Percentiles rank a stretch among this genome's conserved stretches.
These are phyloP conservation scores for Penicillium occitanis DNA, from an alignment of 2,329 filamentous ascomycete genomes.

Conservation along the genomic window DNA sequence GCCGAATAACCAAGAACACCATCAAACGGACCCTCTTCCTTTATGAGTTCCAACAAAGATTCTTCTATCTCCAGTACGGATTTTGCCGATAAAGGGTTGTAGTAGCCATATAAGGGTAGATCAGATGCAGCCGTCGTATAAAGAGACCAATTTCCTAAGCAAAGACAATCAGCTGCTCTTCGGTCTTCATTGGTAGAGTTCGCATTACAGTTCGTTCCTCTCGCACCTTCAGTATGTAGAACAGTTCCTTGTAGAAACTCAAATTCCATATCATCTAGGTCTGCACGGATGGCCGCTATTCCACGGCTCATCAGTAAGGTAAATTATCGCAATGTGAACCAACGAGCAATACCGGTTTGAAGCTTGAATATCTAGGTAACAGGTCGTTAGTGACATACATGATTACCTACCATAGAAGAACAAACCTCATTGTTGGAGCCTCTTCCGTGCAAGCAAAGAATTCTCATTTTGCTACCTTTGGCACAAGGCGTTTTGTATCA, in stretches of 20 bases:
- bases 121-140: constrained; percentile 20
- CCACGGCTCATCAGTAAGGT: background rate
- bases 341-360: constrained; percentile 10
- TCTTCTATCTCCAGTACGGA: constrained; percentile 20
- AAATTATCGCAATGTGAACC: background rate
- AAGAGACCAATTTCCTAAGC: constrained; percentile 21
- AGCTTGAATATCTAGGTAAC: constrained; percentile 19
- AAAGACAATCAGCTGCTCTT: background rate
- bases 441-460: constrained; percentile 20
- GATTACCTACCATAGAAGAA: background rate
- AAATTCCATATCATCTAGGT: constrained; percentile 20
- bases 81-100: constrained; percentile 16
- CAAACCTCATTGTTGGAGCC: constrained; percentile 22
- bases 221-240: constrained; percentile 21
- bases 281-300: constrained; percentile 19
- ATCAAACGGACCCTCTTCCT: constrained; percentile 29
- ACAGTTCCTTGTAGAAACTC: constrained; percentile 22
- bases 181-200: background rate
- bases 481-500: background rate
- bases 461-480: constrained; percentile 15
- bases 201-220: background rate
- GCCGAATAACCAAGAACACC: constrained; percentile 29
- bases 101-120: constrained; percentile 20
- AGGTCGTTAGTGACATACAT: background rate
- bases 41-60: constrained; percentile 23